Evolutionary conservation across 805 yeast genomes (phyloP).

Genomic region (Saturnispora ahearnii): DNA sequence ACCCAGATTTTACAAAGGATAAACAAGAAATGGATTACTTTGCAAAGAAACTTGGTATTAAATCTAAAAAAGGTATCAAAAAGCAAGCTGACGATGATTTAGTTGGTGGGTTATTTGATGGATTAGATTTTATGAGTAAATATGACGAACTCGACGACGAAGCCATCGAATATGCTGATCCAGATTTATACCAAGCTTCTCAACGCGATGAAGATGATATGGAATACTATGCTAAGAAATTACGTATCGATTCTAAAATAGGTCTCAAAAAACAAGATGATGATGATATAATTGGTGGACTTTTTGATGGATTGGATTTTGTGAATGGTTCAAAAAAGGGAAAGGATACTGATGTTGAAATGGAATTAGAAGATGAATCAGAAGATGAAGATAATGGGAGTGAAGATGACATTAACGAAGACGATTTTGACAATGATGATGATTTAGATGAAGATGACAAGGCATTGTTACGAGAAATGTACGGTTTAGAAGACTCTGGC

Average conservation of each 20-base stretch:
- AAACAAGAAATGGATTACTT: slow-evolving; percentile 76
- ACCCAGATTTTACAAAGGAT: slow-evolving; percentile 29
- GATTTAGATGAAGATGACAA: slow-evolving; percentile 27
- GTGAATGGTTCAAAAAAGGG: slow-evolving; percentile 12
- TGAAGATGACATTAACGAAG: slow-evolving; percentile 22
- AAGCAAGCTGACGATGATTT: slow-evolving; percentile 63
- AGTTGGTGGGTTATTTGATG: slow-evolving; percentile 74
- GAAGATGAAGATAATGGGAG: slow-evolving; percentile 17
- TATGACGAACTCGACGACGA: slow-evolving; percentile 13
- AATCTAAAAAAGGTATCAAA: slow-evolving; percentile 44
- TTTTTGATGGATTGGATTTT: slow-evolving; percentile 65
- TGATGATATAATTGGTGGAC: slow-evolving; percentile 71
- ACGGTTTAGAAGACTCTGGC: slow-evolving; percentile 22
- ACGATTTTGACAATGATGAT: slow-evolving; percentile 27
- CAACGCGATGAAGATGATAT: slow-evolving; percentile 64
- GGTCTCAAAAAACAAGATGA: slow-evolving; percentile 45
- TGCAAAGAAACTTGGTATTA: slow-evolving; percentile 70
- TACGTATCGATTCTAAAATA: slow-evolving; percentile 55
- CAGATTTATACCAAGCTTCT: not conserved
- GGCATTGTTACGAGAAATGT: slow-evolving; percentile 26
- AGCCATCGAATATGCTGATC: slow-evolving; percentile 9
- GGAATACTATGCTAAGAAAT: slow-evolving; percentile 70
- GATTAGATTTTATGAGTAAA: slow-evolving; percentile 31
- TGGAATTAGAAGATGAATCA: slow-evolving; percentile 2
- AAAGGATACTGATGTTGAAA: not conserved